Evolutionary conservation across 257 asterid species (phyloP).

Genomic region (Coffea canephora): DNA sequence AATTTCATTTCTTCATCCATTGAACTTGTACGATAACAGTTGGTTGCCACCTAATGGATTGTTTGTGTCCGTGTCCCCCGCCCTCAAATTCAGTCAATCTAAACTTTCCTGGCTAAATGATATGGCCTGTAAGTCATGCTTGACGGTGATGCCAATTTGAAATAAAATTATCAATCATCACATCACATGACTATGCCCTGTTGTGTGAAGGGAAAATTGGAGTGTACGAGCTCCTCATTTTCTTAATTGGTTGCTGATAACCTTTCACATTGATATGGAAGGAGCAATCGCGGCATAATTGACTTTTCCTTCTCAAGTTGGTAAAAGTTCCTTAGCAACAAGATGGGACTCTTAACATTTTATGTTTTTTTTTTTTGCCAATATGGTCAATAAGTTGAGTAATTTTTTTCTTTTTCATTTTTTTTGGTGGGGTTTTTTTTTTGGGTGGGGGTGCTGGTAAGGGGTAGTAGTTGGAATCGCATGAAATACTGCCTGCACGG

Average conservation of each 20-base stretch:
- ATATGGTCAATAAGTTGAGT: not conserved
- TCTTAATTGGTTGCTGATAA: not conserved
- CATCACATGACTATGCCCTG: not conserved
- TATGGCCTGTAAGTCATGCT: not conserved
- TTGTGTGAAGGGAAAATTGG: not conserved
- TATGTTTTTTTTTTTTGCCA: not conserved
- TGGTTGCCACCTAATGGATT: not conserved
- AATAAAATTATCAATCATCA: not conserved
- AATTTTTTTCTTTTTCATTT: not conserved
- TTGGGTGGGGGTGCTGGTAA: too few species aligned
- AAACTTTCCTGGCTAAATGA: not conserved
- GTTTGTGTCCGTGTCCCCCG: not conserved
- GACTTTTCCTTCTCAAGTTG: not conserved
- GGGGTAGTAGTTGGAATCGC: not conserved
- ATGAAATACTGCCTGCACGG: not conserved
- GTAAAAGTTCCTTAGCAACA: not conserved
- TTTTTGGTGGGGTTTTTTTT: too few species aligned
- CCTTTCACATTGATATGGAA: not conserved
- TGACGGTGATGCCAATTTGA: not conserved
- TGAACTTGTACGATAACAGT: not conserved
- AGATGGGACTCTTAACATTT: not conserved
- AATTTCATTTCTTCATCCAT: not conserved
- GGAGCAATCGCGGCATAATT: not conserved
- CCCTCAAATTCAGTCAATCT: not conserved
- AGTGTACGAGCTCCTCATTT: not conserved